A percentile compares a stretch with the other conserved stretches of the same genome.
Evolutionary conservation across 768 basidiomycete genomes (phyloP).

Genomic region (Agrocybe praecox): DNA sequence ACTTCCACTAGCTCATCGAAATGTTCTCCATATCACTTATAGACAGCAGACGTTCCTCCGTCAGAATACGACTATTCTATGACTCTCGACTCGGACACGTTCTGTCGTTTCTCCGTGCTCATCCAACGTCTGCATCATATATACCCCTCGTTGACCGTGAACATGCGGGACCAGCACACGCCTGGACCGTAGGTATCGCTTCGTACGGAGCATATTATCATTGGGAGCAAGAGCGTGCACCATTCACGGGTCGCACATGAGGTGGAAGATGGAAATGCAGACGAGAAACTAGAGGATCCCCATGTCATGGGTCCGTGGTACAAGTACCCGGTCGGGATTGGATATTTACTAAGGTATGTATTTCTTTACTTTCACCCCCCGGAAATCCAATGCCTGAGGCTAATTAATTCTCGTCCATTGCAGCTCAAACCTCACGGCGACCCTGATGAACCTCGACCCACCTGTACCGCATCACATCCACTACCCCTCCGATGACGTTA

Average conservation of each 20-base stretch:
- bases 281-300: conserved; percentile 1
- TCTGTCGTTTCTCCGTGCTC: conserved; percentile 4
- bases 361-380: background rate
- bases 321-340: conserved; percentile 9
- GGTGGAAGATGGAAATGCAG: conserved; percentile 5
- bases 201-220: conserved; percentile 1
- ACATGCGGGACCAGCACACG: too few relatives aligned
- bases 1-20: too few relatives aligned
- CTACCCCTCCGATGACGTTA: too few relatives aligned
- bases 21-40: too few relatives aligned
- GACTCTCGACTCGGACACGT: conserved; percentile 11
- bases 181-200: background rate
- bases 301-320: conserved; percentile 8
- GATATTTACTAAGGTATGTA: conserved; percentile 9
- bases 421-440: conserved; percentile 8
- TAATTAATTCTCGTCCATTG: background rate
- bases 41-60: conserved; percentile 5
- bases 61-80: conserved; percentile 8
- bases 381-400: too few relatives aligned
- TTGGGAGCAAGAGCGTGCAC: conserved; percentile 6
- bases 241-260: background rate
- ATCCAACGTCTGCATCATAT: background rate
- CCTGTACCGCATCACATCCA: conserved; percentile 11
- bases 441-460: conserved; percentile 4
- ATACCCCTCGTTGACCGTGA: background rate